Evolutionary conservation across 805 yeast genomes (phyloP), one percentile per base, ranked within the genome.

Genomic region (Yarrowia sp.): DNA sequence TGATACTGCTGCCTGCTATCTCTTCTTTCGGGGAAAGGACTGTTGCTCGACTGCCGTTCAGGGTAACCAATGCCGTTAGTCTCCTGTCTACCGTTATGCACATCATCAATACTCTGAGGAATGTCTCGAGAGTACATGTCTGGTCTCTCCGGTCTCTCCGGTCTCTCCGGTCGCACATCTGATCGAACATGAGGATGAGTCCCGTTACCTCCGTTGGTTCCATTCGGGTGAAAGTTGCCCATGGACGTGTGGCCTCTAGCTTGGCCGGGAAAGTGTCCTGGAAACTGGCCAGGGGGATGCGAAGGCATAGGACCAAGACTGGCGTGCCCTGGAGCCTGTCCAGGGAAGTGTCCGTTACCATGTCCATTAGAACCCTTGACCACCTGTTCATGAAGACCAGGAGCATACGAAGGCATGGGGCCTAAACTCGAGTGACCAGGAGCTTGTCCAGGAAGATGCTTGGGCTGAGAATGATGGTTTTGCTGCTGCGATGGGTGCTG

Each of bases 251-350:
- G 60, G 0, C 60, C 61, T 38, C 30, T 36, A 3, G 19, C 36
- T 7, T 55, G 44, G 4, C 61, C 61, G 2, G 46, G 43, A 9
- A 38, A 55, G 34, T 55, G 61, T 7, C 60, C 60, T 3, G 46
- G 43, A 3, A 38, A 55, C 36, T 55, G 61, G 13, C 61, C 61
- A 15, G 61, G 61, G 20, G 61, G 46, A 55, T 55, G 46, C 13
- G 61, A 39, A 15, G 61, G 61, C 61, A 55, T 55, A 17, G 61
- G 61, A 2, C 61, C 61, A 12, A 55, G 46, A 55, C 61, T 55
- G 19, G 61, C 61, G 10, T 55, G 61, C 2, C 61, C 61, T 5
- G 61, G 61, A 15, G 61, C 46, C 13, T 55, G 61, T 1, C 61
- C 61, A 15, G 61, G 61, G 12, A 14, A n/a, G 46, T 55, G 61